phyloP scores from a whole-genome alignment of 345 rosid genomes.

The Eutrema yunnanense region DNA sequence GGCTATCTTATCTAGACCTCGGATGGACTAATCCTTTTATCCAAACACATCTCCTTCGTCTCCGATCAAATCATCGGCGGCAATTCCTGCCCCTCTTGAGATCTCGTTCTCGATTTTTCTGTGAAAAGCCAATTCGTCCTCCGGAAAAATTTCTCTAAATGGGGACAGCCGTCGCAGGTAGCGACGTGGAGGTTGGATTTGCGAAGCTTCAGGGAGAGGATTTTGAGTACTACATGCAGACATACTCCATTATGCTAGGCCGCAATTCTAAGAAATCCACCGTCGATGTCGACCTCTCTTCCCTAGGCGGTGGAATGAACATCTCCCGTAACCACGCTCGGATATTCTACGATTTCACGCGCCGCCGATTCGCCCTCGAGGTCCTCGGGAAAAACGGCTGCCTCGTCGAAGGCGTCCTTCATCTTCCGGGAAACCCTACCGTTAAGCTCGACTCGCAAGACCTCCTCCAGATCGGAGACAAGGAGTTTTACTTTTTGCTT shows the following conservation, averaged over 20 bases:
- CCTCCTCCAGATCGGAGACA: constrained; percentile 85
- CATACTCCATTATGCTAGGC: constrained; percentile 84
- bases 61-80: background rate
- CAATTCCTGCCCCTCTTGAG: background rate
- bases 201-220: constrained; percentile 96
- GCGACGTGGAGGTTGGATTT: constrained; percentile 89
- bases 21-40: background rate
- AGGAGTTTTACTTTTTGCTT: constrained; percentile 76
- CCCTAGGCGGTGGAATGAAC: constrained; percentile 94
- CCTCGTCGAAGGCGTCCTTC: constrained; percentile 89
- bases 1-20: background rate
- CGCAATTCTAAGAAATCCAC: constrained; percentile 92
- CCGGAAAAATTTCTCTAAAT: background rate
- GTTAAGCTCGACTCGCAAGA: constrained; percentile 91
- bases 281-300: constrained; percentile 84
- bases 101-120: background rate
- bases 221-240: constrained; percentile 94
- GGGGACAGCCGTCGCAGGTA: constrained; percentile 23
- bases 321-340: constrained; percentile 90
- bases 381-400: constrained; percentile 94
- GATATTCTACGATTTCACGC: constrained; percentile 84
- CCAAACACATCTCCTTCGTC: background rate
- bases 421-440: constrained; percentile 81
- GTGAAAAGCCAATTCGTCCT: background rate
- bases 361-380: constrained; percentile 89